Conservation (phyloP, 371 early-diverging fungal genomes). For the Modicella reniformis region DNA sequence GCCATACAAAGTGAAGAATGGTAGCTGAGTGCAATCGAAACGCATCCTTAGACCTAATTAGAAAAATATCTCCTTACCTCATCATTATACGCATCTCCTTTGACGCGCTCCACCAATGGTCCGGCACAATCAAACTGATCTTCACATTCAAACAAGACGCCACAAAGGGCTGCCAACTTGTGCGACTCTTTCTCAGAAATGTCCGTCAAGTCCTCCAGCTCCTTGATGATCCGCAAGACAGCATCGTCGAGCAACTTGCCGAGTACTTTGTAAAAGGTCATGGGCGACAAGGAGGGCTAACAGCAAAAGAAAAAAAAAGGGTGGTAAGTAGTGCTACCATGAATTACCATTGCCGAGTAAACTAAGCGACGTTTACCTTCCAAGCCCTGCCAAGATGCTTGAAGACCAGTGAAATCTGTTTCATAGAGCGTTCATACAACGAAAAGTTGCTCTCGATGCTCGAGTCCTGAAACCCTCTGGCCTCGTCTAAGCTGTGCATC, state of each 20-base stretch:
- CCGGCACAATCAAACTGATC: slow-evolving; percentile 62
- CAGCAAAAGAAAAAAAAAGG: not conserved
- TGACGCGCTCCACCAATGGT: slow-evolving; percentile 53
- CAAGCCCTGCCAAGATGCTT: slow-evolving; percentile 57
- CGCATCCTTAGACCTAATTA: too few relatives aligned
- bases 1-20: too few relatives aligned
- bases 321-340: not conserved
- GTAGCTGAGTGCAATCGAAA: not conserved
- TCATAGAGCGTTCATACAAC: slow-evolving; percentile 60
- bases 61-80: slow-evolving; percentile 21
- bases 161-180: slow-evolving; percentile 62
- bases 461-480: slow-evolving; percentile 65
- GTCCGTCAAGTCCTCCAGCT: slow-evolving; percentile 67
- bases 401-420: slow-evolving; percentile 61
- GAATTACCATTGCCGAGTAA: not conserved
- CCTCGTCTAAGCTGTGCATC: slow-evolving; percentile 56
- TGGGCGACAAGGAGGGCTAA: slow-evolving; percentile 56
- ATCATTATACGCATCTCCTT: slow-evolving; percentile 50
- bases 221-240: slow-evolving; percentile 58
- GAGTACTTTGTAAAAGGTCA: slow-evolving; percentile 52
- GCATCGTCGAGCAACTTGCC: slow-evolving; percentile 61
- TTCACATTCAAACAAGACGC: slow-evolving; percentile 63
- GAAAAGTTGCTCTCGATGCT: slow-evolving; percentile 59
- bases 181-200: slow-evolving; percentile 79
- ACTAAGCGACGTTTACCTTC: slow-evolving; percentile 40